phyloP scores from a whole-genome alignment of 495 filamentous ascomycete genomes.

The Daldinia bambusicola region DNA sequence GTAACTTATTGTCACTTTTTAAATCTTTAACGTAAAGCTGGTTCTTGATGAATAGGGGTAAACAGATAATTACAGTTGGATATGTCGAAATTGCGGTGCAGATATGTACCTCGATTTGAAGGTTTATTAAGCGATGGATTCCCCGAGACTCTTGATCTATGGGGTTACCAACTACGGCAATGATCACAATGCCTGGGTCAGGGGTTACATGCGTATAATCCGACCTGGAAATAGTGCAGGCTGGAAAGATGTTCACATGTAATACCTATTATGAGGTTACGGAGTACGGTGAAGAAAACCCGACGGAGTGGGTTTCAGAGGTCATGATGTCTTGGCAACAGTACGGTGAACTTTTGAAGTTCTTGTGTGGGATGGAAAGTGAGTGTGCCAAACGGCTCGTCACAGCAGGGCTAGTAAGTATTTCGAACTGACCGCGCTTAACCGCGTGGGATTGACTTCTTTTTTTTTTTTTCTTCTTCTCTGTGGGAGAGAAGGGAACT shows the following conservation, averaged over 20 bases:
- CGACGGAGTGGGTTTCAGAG: constrained; percentile 18
- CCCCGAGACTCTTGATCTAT: too few species aligned
- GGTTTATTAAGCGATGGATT: too few species aligned
- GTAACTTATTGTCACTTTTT: not conserved
- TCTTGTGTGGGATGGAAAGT: constrained; percentile 4
- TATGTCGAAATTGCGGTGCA: too few species aligned
- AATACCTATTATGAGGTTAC: constrained; percentile 12
- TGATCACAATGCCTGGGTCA: not conserved
- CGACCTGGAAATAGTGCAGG: not conserved
- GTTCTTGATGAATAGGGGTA: not conserved
- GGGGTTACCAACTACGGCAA: constrained; percentile 2
- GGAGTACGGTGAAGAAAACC: constrained; percentile 20
- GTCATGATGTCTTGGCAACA: constrained; percentile 26
- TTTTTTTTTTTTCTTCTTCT: too few species aligned
- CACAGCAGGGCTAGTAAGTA: constrained; percentile 29
- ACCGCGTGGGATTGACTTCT: constrained; percentile 18
- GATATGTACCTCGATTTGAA: too few species aligned
- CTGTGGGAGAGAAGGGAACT: constrained; percentile 32
- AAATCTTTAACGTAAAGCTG: not conserved
- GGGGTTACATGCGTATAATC: constrained; percentile 4
- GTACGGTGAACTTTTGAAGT: constrained; percentile 5
- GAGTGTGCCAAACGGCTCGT: constrained; percentile 11
- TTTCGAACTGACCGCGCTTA: constrained; percentile 22
- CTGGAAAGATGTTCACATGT: constrained; percentile 7
- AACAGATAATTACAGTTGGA: too few species aligned